These are phyloP conservation scores for Cerioporus squamosus DNA, from an alignment of 1,284 basidiomycete genomes.

Conservation along the genomic window DNA sequence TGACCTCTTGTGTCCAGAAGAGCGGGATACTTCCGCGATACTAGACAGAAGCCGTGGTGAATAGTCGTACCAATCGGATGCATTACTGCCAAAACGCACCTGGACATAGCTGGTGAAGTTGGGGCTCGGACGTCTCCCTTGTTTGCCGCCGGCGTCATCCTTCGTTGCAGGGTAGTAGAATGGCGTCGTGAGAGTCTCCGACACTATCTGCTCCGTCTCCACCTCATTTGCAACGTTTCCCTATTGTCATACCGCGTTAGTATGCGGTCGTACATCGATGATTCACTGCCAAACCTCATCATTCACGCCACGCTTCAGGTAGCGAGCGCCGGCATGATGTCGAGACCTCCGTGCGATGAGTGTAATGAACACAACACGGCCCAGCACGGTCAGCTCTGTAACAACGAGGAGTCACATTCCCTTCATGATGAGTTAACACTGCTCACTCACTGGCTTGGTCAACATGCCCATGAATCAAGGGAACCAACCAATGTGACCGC, in stretches of 20 bases:
- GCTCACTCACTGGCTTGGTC: conserved; percentile 93
- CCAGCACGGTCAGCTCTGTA: conserved; percentile 88
- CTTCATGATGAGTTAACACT: neutral
- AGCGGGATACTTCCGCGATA: conserved; percentile 96
- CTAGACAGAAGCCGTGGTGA: conserved; percentile 40
- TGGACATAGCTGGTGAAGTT: conserved; percentile 96
- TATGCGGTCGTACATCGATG: neutral
- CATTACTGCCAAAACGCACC: conserved; percentile 40
- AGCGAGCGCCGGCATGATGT: conserved; percentile 96
- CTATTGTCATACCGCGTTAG: conserved; percentile 40
- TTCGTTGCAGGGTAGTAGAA: conserved; percentile 73
- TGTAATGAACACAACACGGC: conserved; percentile 91
- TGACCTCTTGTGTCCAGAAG: conserved; percentile 95
- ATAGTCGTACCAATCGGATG: too few relatives aligned
- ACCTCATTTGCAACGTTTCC: conserved; percentile 99
- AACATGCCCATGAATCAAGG: conserved; percentile 94
- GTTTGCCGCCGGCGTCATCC: conserved; percentile 32
- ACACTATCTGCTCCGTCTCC: conserved; percentile 98
- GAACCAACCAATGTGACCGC: conserved; percentile 86
- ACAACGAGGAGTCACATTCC: neutral
- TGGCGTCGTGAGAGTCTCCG: conserved; percentile 90
- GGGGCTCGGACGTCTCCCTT: conserved; percentile 67
- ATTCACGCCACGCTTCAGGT: conserved; percentile 94
- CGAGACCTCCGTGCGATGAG: conserved; percentile 94
- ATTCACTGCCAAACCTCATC: conserved; percentile 62